Evolutionary conservation across 2,329 filamentous ascomycete genomes (phyloP).

Genomic region (Fusarium heterosporum): DNA sequence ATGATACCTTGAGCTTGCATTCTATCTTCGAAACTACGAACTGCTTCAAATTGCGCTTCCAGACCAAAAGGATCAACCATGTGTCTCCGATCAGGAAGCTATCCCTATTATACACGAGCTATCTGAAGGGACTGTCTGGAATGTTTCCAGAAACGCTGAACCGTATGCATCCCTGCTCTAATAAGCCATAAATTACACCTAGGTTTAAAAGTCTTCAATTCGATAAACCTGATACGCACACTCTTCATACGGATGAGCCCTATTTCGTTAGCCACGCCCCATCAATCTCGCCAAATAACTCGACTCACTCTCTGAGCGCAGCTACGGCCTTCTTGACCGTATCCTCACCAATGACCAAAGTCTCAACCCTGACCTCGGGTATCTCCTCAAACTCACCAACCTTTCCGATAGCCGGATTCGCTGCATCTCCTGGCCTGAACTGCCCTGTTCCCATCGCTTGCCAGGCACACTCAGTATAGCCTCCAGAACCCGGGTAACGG

Average conservation of each 20-base stretch:
- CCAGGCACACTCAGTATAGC: constrained; percentile 68
- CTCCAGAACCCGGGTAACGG: constrained; percentile 61
- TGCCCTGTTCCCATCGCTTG: constrained; percentile 68
- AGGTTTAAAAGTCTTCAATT: constrained; percentile 42
- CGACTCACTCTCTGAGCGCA: constrained; percentile 71
- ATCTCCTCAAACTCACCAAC: constrained; percentile 68
- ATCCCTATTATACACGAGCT: no score
- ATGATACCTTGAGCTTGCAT: constrained; percentile 21
- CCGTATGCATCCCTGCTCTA: not conserved
- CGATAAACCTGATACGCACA: constrained; percentile 43
- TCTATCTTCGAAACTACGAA: not conserved
- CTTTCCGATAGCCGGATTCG: constrained; percentile 72
- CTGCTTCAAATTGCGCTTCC: no score
- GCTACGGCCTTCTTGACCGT: constrained; percentile 67
- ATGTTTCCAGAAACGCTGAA: not conserved
- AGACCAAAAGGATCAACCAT: no score
- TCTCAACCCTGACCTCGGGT: constrained; percentile 72
- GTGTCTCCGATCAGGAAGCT: no score
- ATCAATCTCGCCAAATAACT: fast-evolving
- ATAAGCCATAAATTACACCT: not conserved
- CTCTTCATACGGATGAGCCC: constrained; percentile 49
- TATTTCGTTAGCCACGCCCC: constrained; percentile 21
- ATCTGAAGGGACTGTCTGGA: no score
- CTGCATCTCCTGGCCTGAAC: constrained; percentile 70
- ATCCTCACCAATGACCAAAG: constrained; percentile 70